A percentile compares a stretch with the other conserved stretches of the same genome.
phyloP scores from a whole-genome alignment of 2,329 filamentous ascomycete genomes.

The Ilyonectria sp. region DNA sequence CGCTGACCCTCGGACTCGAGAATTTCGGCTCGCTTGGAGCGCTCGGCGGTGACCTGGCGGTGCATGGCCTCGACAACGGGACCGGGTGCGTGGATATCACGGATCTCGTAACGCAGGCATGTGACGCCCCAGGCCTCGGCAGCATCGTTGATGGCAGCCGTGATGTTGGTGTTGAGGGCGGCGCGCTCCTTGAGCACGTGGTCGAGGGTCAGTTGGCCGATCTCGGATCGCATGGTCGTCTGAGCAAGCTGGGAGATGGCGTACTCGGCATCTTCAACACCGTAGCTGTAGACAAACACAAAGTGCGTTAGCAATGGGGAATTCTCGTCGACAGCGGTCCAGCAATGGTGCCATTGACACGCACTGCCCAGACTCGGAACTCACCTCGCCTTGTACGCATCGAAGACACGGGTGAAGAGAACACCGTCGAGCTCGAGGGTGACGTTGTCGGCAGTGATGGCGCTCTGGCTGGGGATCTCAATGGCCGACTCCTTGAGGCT shows the following conservation, averaged over 20 bases:
- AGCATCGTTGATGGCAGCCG: constrained; percentile 98
- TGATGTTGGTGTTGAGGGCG: constrained; percentile 97
- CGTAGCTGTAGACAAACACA: constrained; percentile 76
- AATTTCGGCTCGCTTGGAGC: constrained; percentile 97
- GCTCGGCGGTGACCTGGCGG: constrained; percentile 95
- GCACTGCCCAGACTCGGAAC: constrained; percentile 40
- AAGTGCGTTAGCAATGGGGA: constrained; percentile 23
- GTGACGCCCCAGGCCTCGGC: constrained; percentile 97
- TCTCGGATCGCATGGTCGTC: constrained; percentile 99
- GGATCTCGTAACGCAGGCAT: constrained; percentile 96
- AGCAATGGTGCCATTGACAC: neutral
- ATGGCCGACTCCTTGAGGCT: constrained; percentile 96
- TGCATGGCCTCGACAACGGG: constrained; percentile 98
- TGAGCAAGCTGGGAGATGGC: constrained; percentile 98
- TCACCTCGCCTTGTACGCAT: constrained; percentile 97
- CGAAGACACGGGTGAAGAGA: constrained; percentile 94
- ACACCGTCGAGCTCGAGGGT: constrained; percentile 97
- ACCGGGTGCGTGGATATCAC: constrained; percentile 96
- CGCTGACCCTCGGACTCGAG: constrained; percentile 97
- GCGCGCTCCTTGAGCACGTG: constrained; percentile 98
- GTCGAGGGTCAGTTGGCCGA: constrained; percentile 95
- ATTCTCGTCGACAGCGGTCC: neutral
- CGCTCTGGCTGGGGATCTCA: constrained; percentile 97
- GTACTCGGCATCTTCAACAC: constrained; percentile 98
- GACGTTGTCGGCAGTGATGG: constrained; percentile 98